Evolutionary conservation across 1,139 yeast species (phyloP).

Genomic region (Yamadazyma diospyri): DNA sequence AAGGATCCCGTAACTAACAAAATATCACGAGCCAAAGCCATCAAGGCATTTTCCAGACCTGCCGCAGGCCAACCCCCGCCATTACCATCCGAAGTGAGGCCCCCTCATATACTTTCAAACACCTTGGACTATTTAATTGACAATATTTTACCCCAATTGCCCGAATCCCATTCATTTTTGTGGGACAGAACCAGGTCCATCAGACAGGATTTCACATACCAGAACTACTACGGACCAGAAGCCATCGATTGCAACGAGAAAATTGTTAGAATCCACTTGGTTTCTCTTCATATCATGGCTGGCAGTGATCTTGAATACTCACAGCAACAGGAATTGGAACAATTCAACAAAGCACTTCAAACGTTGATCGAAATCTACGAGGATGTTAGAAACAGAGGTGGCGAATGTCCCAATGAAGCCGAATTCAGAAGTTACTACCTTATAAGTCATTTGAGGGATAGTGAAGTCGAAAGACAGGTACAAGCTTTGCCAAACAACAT

Average conservation of each 20-base stretch:
- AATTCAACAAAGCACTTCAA: slow-evolving; percentile 86
- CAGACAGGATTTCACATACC: slow-evolving; percentile 95
- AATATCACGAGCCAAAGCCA: slow-evolving; percentile 63
- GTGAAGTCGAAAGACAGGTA: slow-evolving; percentile 75
- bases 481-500: slow-evolving; percentile 65
- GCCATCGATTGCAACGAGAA: slow-evolving; percentile 91
- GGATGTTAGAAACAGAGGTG: slow-evolving; percentile 71
- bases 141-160: slow-evolving; percentile 60
- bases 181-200: slow-evolving; percentile 99
- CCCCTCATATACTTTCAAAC: slow-evolving; percentile 67
- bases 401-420: slow-evolving; percentile 77
- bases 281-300: slow-evolving; percentile 85
- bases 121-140: slow-evolving; percentile 72
- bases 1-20: slow-evolving; percentile 61
- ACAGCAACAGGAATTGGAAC: slow-evolving; percentile 94
- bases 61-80: slow-evolving; percentile 99
- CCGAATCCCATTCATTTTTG: slow-evolving; percentile 85
- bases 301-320: slow-evolving; percentile 75
- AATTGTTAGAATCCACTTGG: slow-evolving; percentile 83
- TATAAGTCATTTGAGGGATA: slow-evolving; percentile 75
- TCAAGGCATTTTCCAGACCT: slow-evolving; percentile 93
- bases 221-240: slow-evolving; percentile 90
- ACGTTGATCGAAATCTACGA: slow-evolving; percentile 85
- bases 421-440: slow-evolving; percentile 90
- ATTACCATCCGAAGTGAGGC: slow-evolving; percentile 93